A percentile compares a stretch with the other conserved stretches of the same genome.
Conservation (phyloP, 176 grass and related monocot genomes). For the barley (Hordeum vulgare) region MorexV3_pseudomolecules_assembly NC_058520.1:404326198-404326697, state of each 20-base stretch:
- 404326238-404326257: background rate
- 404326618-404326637: slow-evolving; percentile 92
- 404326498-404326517: slow-evolving; percentile 89
- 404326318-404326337: background rate
- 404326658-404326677: background rate
- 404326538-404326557: slow-evolving; percentile 83
- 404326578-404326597: slow-evolving; percentile 61
- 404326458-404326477: slow-evolving; percentile 25
- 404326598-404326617: slow-evolving; percentile 94
- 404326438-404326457: slow-evolving; percentile 1
- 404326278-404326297: background rate
- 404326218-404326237: background rate
- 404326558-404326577: slow-evolving; percentile 75
- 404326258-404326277: background rate
- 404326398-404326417: background rate
- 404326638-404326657: slow-evolving; percentile 81
- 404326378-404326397: background rate
- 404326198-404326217: background rate
- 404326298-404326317: background rate
- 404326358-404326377: background rate
- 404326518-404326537: slow-evolving; percentile 92
- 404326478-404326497: slow-evolving; percentile 83
- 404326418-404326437: background rate
- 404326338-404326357: background rate
- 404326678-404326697: background rate